Evolutionary conservation across 2,329 filamentous ascomycete genomes (phyloP).

Genomic region (Hypoxylon sp.): DNA sequence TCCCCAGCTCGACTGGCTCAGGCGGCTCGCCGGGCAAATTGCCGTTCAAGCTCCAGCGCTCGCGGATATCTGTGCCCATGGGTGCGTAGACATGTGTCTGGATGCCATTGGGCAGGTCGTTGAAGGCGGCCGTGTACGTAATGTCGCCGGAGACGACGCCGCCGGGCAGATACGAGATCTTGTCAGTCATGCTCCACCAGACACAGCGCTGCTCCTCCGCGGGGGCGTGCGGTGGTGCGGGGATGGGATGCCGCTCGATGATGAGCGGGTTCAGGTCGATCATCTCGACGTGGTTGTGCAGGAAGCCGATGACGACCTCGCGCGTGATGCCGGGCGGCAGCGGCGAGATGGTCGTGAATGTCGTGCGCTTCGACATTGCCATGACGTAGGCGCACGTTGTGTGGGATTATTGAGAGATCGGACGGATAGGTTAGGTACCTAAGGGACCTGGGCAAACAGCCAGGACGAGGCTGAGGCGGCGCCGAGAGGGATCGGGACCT

Average conservation of each 20-base stretch:
- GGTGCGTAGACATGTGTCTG: constrained; percentile 90
- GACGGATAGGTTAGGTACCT: not conserved
- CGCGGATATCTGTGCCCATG: constrained; percentile 82
- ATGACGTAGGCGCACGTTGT: constrained; percentile 3
- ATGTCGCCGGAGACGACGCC: constrained; percentile 76
- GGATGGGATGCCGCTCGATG: constrained; percentile 77
- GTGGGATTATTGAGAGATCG: not conserved
- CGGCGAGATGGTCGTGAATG: constrained; percentile 85
- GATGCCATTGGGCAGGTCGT: constrained; percentile 79
- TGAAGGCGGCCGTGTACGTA: constrained; percentile 84
- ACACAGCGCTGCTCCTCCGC: constrained; percentile 79
- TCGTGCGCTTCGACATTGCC: constrained; percentile 77
- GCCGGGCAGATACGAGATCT: constrained; percentile 81
- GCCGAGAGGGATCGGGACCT: constrained; percentile 13
- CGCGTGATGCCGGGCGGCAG: constrained; percentile 78
- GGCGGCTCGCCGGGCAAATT: constrained; percentile 78
- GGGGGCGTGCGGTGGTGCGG: constrained; percentile 75
- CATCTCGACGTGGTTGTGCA: constrained; percentile 85
- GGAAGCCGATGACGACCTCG: constrained; percentile 78
- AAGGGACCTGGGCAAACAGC: not conserved
- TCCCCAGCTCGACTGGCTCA: constrained; percentile 75
- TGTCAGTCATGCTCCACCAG: constrained; percentile 87
- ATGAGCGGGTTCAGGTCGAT: constrained; percentile 91
- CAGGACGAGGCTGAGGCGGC: constrained; percentile 10
- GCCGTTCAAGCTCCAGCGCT: constrained; percentile 83